These are phyloP conservation scores for Arctium minus DNA, from an alignment of 129 eudicot species.

Conservation along the genomic window DNA sequence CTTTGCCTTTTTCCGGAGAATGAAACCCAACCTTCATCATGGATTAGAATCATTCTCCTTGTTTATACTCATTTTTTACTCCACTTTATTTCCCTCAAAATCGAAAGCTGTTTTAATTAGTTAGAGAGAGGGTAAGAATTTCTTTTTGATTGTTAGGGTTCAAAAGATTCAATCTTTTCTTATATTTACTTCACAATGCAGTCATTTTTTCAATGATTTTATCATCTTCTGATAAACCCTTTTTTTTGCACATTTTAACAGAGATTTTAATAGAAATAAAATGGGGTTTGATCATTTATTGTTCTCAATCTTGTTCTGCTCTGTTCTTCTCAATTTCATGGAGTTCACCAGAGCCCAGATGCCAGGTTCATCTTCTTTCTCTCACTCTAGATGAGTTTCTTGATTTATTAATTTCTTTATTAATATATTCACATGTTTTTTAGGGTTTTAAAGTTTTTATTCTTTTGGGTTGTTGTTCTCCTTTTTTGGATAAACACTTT, in stretches of 20 bases:
- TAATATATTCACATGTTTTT: not conserved
- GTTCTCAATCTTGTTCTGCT: conserved; percentile 17
- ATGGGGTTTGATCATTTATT: conserved; percentile 35
- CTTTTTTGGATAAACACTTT: conserved; percentile 2
- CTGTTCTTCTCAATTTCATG: conserved; percentile 25
- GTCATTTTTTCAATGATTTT: not conserved
- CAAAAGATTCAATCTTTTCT: conserved; percentile 2
- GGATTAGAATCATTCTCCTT: not conserved
- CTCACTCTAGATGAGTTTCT: conserved; percentile 5
- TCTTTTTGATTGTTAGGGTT: conserved; percentile 8
- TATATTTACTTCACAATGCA: conserved; percentile 3
- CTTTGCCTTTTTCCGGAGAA: not conserved
- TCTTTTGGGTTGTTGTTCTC: conserved; percentile 4
- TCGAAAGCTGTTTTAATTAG: not conserved
- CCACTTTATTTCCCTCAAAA: not conserved
- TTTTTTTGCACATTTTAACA: not conserved
- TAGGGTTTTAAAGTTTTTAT: conserved; percentile 29
- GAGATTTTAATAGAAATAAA: conserved; percentile 8
- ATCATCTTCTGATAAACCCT: conserved; percentile 16
- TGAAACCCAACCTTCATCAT: not conserved
- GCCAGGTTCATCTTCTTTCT: conserved; percentile 47
- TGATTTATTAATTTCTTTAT: not conserved
- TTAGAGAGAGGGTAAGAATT: not conserved
- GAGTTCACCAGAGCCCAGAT: conserved; percentile 52
- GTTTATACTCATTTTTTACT: not conserved